phyloP scores from a whole-genome alignment of 2,329 filamentous ascomycete species.

The Epichloe uncinata region DNA sequence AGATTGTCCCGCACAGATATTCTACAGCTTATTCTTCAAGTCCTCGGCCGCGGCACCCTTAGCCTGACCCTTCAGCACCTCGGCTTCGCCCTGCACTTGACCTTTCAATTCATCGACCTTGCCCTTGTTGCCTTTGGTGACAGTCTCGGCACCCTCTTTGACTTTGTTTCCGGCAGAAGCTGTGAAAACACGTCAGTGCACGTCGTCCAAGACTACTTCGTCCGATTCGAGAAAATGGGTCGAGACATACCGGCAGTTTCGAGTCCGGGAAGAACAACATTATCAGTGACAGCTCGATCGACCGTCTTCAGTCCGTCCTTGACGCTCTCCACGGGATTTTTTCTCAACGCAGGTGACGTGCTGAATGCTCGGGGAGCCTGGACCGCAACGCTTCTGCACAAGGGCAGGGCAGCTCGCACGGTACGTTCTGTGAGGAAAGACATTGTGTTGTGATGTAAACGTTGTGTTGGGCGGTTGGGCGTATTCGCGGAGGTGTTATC shows the following conservation, averaged over 20 bases:
- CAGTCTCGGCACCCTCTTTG: slow-evolving; percentile 24
- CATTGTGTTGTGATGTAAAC: slow-evolving; percentile 24
- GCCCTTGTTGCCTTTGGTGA: slow-evolving; percentile 22
- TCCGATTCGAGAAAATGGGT: not conserved
- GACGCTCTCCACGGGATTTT: slow-evolving; percentile 37
- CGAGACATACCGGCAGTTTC: slow-evolving; percentile 38
- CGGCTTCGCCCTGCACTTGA: slow-evolving; percentile 18
- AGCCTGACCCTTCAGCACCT: slow-evolving; percentile 21
- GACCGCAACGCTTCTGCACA: slow-evolving; percentile 24
- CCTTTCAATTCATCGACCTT: slow-evolving; percentile 23
- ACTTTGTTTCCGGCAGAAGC: slow-evolving; percentile 31
- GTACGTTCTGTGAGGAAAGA: slow-evolving; percentile 37
- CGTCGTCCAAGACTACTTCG: too few relatives aligned
- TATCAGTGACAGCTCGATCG: slow-evolving; percentile 46
- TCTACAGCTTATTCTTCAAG: slow-evolving; percentile 11
- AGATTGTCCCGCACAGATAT: not conserved
- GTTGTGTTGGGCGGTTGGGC: slow-evolving; percentile 4
- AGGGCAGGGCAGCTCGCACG: slow-evolving; percentile 27
- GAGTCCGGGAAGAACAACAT: slow-evolving; percentile 49
- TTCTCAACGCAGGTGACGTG: slow-evolving; percentile 29
- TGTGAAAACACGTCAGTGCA: slow-evolving; percentile 7
- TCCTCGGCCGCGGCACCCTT: slow-evolving; percentile 28
- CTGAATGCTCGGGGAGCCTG: slow-evolving; percentile 37
- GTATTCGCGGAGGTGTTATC: not conserved
- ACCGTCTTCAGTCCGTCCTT: slow-evolving; percentile 48